Conservation (phyloP, 345 rosid species). For the Lumnitzera littorea region DNA sequence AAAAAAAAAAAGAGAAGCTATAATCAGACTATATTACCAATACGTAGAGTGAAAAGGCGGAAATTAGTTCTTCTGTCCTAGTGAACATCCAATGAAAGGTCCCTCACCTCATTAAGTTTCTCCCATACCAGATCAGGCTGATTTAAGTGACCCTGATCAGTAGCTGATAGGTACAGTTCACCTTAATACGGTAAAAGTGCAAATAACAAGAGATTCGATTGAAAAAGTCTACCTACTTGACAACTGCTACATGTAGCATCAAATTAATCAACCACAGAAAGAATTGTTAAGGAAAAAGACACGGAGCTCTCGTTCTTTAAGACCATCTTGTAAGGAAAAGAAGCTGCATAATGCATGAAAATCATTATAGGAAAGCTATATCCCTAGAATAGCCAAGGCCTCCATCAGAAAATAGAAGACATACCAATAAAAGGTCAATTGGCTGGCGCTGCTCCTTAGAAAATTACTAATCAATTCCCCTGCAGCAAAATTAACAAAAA, state of each 20-base stretch:
- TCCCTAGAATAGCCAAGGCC: slow-evolving; percentile 1
- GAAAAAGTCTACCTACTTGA: background rate
- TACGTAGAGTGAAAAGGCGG: too few species aligned
- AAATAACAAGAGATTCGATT: background rate
- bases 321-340: slow-evolving; percentile 80
- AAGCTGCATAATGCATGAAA: slow-evolving; percentile 47
- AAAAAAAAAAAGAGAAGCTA: too few species aligned
- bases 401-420: slow-evolving; percentile 16
- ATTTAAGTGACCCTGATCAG: slow-evolving; percentile 94
- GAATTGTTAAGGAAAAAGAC: slow-evolving; percentile 88
- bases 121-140: slow-evolving; percentile 98
- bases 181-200: slow-evolving; percentile 69
- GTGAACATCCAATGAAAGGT: background rate
- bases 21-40: too few species aligned
- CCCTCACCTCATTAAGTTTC: slow-evolving; percentile 82
- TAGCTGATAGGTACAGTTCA: slow-evolving; percentile 92
- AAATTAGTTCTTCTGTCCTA: too few species aligned
- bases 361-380: slow-evolving; percentile 3
- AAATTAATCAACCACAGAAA: background rate
- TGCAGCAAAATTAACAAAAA: slow-evolving; percentile 25
- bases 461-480: slow-evolving; percentile 78
- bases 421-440: slow-evolving; percentile 84
- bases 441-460: slow-evolving; percentile 80
- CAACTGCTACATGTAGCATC: background rate
- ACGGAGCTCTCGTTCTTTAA: slow-evolving; percentile 91